Conservation (phyloP, 2,329 filamentous ascomycete genomes). For the Penicillium sp. region DNA sequence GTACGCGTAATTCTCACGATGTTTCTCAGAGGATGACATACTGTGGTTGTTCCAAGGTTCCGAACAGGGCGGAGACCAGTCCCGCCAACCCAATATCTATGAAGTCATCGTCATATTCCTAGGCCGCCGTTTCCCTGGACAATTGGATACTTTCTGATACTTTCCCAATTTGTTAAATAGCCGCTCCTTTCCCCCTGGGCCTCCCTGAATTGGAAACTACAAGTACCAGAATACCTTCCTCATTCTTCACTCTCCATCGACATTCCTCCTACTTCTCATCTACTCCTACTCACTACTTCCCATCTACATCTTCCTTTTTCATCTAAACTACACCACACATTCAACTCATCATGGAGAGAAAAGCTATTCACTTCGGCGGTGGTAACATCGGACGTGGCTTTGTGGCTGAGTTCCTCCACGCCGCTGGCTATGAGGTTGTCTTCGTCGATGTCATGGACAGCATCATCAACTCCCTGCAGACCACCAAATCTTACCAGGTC, state of each 20-base stretch:
- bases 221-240: neutral
- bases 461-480: constrained; percentile 76
- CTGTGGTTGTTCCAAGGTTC: neutral
- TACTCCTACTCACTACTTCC: constrained; percentile 2
- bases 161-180: neutral
- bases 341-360: constrained; percentile 49
- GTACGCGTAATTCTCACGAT: constrained; percentile 3
- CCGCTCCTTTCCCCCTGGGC: constrained; percentile 1
- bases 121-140: neutral
- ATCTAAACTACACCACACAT: constrained; percentile 5
- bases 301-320: neutral
- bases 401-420: constrained; percentile 86
- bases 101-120: constrained; percentile 21
- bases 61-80: constrained; percentile 25
- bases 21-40: constrained; percentile 7
- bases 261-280: neutral
- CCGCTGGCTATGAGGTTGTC: constrained; percentile 91
- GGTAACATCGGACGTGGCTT: constrained; percentile 86
- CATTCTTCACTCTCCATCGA: neutral
- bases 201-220: neutral
- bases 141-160: neutral
- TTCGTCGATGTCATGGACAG: constrained; percentile 90
- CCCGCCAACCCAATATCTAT: constrained; percentile 20
- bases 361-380: constrained; percentile 79
- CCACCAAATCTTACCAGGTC: constrained; percentile 74